These are phyloP conservation scores for Apiospora pterosperma DNA, from an alignment of 2,329 filamentous ascomycete species.

Conservation along the genomic window DNA sequence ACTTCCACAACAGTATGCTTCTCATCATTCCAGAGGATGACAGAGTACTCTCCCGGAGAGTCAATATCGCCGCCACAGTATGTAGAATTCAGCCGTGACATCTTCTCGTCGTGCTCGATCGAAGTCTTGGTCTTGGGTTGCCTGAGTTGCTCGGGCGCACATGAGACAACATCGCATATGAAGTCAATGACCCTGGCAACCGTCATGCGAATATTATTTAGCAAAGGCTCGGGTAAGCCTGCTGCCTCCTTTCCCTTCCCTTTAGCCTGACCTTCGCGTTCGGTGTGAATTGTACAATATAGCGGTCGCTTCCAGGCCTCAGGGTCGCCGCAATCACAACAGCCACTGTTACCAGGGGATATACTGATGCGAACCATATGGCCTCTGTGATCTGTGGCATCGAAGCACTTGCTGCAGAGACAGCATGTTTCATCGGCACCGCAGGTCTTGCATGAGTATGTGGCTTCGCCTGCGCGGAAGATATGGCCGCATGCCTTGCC, in stretches of 20 bases:
- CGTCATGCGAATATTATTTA: conserved; percentile 77
- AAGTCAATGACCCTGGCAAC: conserved; percentile 86
- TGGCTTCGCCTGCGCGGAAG: conserved; percentile 90
- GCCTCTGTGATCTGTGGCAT: conserved; percentile 89
- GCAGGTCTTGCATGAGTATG: conserved; percentile 92
- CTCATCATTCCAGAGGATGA: conserved; percentile 96
- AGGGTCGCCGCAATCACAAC: conserved; percentile 94
- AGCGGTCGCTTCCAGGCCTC: conserved; percentile 90
- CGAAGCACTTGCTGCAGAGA: conserved; percentile 90
- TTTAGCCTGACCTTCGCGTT: conserved; percentile 50
- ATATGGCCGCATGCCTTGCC: conserved; percentile 97
- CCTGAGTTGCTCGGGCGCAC: conserved; percentile 91
- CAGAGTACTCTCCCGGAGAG: conserved; percentile 70
- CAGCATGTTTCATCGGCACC: conserved; percentile 94
- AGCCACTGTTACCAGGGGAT: conserved; percentile 87
- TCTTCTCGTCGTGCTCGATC: conserved; percentile 76
- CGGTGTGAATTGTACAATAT: conserved; percentile 89
- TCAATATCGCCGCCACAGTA: conserved; percentile 70
- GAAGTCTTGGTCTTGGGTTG: conserved; percentile 78
- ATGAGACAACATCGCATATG: conserved; percentile 96
- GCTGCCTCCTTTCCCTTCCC: conserved; percentile 58
- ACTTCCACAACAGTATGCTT: conserved; percentile 96
- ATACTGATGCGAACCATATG: conserved; percentile 89
- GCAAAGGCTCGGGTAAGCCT: conserved; percentile 69
- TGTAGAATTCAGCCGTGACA: conserved; percentile 71